These are phyloP conservation scores for Podila horticola DNA, from an alignment of 192 early-diverging fungal species.

Conservation along the genomic window DNA sequence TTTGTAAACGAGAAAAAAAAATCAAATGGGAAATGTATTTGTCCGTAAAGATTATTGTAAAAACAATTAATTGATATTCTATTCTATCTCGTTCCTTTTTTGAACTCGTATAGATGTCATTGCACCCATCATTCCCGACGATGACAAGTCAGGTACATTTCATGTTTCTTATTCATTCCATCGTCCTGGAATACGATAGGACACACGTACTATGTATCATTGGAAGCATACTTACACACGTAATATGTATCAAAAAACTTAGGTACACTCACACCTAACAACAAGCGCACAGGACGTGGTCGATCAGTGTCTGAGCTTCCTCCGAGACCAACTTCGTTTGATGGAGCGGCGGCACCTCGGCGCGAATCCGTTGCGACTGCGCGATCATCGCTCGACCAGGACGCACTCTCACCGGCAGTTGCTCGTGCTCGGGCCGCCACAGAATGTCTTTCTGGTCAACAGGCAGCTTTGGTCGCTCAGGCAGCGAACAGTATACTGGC, in stretches of 20 bases:
- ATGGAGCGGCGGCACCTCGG: background rate
- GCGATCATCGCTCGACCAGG: slow-evolving; percentile 32
- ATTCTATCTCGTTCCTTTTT: background rate
- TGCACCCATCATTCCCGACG: slow-evolving; percentile 25
- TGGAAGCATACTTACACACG: background rate
- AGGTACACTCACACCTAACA: slow-evolving; percentile 21
- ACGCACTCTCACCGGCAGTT: slow-evolving; percentile 1
- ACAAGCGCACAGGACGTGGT: slow-evolving; percentile 24
- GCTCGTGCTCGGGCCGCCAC: slow-evolving; percentile 10
- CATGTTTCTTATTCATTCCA: background rate
- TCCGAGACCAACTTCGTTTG: slow-evolving; percentile 43
- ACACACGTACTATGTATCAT: background rate
- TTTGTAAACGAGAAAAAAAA: background rate
- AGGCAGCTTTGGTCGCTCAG: background rate
- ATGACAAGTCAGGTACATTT: slow-evolving; percentile 24
- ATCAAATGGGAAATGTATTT: too few species aligned
- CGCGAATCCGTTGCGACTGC: slow-evolving; percentile 1
- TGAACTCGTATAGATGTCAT: slow-evolving; percentile 19
- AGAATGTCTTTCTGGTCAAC: background rate
- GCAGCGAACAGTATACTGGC: background rate
- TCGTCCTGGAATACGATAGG: too few species aligned
- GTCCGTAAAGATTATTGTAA: too few species aligned
- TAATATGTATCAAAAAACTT: background rate
- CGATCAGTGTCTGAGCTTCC: slow-evolving; percentile 43
- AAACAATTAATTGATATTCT: background rate